A percentile compares a stretch with the other conserved stretches of the same genome.
Evolutionary conservation across 352 stramenopile genomes (phyloP).

Genomic region (Phytophthora kernoviae): DNA sequence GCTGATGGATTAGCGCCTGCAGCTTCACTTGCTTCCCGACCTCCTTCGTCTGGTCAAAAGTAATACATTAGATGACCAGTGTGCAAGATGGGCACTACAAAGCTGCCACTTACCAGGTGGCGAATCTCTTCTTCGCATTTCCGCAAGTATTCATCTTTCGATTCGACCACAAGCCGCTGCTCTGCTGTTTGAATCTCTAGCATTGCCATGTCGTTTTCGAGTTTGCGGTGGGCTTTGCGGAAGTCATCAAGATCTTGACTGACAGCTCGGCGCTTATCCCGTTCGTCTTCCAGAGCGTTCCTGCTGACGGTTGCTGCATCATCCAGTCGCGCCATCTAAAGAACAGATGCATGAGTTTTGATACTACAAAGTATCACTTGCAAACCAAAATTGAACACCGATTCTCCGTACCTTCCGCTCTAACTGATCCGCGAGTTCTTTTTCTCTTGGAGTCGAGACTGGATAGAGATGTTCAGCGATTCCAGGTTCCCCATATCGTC

Average conservation of each 20-base stretch:
- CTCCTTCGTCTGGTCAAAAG: constrained; percentile 59
- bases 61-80: constrained; percentile 4
- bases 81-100: constrained; percentile 1
- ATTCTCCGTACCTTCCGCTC: constrained; percentile 61
- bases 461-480: constrained; percentile 59
- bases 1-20: constrained; percentile 82
- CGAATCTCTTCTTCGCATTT: constrained; percentile 76
- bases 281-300: constrained; percentile 64
- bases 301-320: constrained; percentile 49
- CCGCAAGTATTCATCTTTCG: constrained; percentile 64
- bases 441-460: constrained; percentile 67
- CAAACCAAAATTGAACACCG: neutral
- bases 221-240: constrained; percentile 64
- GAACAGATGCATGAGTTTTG: constrained; percentile 6
- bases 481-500: constrained; percentile 62
- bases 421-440: constrained; percentile 60
- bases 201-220: constrained; percentile 71
- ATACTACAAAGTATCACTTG: constrained; percentile 11
- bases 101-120: constrained; percentile 53
- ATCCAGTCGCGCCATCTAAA: constrained; percentile 59
- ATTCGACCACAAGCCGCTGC: constrained; percentile 55
- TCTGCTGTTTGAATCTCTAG: constrained; percentile 67
- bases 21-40: constrained; percentile 82
- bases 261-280: constrained; percentile 49
- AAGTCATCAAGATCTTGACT: constrained; percentile 67